These are phyloP conservation scores for Cercospora nicotianae DNA, from an alignment of 2,329 filamentous ascomycete species.

Conservation along the genomic window DNA sequence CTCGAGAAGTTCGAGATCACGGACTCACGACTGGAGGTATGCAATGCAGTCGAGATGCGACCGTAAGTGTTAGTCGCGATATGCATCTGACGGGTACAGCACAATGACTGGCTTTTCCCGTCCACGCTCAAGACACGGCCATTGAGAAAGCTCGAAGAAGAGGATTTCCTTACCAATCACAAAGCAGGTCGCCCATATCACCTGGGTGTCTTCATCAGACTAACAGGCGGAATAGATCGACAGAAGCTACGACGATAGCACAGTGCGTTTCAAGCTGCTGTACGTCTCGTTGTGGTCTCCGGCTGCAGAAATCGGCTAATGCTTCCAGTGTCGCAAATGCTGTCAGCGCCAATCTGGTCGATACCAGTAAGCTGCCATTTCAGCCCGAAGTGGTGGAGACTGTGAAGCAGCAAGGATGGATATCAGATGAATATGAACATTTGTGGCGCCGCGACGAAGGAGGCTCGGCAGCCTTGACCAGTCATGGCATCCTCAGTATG, in stretches of 20 bases:
- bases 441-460: conserved; percentile 39
- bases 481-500: conserved; percentile 36
- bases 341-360: conserved; percentile 34
- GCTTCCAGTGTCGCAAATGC: conserved; percentile 27
- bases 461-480: conserved; percentile 35
- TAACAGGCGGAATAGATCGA: conserved; percentile 31
- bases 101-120: conserved; percentile 38
- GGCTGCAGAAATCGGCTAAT: conserved; percentile 2
- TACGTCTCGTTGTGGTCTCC: conserved; percentile 18
- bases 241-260: conserved; percentile 40
- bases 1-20: conserved; percentile 36
- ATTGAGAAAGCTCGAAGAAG: conserved; percentile 35
- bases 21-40: conserved; percentile 37
- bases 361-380: conserved; percentile 33
- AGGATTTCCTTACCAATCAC: conserved; percentile 38
- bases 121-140: conserved; percentile 33
- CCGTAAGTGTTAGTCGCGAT: neutral
- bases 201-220: neutral
- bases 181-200: conserved; percentile 24
- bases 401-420: conserved; percentile 36
- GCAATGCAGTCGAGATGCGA: conserved; percentile 4
- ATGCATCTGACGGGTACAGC: conserved; percentile 22
- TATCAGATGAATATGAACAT: conserved; percentile 38
- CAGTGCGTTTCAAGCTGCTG: conserved; percentile 39
- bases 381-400: conserved; percentile 28